Conservation (phyloP, 2,329 filamentous ascomycete species). For the Xylariaceae sp. region DNA sequence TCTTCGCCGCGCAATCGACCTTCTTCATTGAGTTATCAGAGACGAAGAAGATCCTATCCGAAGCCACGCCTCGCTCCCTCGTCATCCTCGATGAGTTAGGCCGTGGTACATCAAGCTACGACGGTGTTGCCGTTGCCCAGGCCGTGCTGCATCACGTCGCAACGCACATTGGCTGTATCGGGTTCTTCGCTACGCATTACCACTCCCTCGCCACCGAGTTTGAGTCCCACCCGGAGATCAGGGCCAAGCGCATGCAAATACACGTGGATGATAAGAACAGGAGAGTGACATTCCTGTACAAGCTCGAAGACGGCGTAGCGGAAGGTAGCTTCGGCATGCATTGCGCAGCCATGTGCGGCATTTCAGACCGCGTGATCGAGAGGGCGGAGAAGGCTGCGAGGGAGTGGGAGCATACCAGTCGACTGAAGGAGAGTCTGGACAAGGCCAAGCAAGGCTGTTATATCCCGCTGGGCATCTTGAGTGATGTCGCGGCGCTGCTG, state of each 20-base stretch:
- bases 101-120: constrained; percentile 90
- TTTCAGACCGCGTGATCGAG: constrained; percentile 76
- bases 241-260: constrained; percentile 87
- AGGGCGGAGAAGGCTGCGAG: constrained; percentile 82
- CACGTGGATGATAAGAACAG: constrained; percentile 80
- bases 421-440: constrained; percentile 83
- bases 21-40: constrained; percentile 98
- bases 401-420: constrained; percentile 93
- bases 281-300: constrained; percentile 95
- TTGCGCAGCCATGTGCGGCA: constrained; percentile 97
- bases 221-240: constrained; percentile 80
- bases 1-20: constrained; percentile 94
- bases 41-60: constrained; percentile 94
- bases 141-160: constrained; percentile 96
- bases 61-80: constrained; percentile 88
- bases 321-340: constrained; percentile 99
- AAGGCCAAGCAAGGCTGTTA: constrained; percentile 74
- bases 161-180: constrained; percentile 85
- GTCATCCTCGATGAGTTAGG: constrained; percentile 97
- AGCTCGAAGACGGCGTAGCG: constrained; percentile 86
- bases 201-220: constrained; percentile 92
- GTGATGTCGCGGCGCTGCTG: constrained; percentile 78
- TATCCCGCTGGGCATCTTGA: constrained; percentile 79
- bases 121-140: constrained; percentile 93
- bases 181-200: constrained; percentile 98